Conservation (phyloP, 345 rosid genomes). For the Lagerstroemia speciosa region DNA sequence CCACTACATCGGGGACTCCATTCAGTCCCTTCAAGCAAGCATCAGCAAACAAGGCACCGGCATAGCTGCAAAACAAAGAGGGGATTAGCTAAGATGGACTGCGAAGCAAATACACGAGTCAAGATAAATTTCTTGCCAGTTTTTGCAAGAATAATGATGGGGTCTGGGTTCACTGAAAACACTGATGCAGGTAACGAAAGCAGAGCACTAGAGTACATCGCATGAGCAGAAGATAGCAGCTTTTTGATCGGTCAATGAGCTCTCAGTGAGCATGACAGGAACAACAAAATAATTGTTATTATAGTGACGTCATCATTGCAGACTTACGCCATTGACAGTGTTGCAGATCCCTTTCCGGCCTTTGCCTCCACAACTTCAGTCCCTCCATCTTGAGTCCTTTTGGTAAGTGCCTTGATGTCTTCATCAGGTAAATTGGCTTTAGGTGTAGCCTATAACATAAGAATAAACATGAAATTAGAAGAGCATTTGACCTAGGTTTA, state of each 20-base stretch:
- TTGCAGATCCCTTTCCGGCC: conserved; percentile 95
- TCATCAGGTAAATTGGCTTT: conserved; percentile 60
- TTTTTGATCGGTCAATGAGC: background rate
- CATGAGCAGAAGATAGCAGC: background rate
- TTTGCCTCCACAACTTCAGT: conserved; percentile 87
- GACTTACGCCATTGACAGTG: conserved; percentile 89
- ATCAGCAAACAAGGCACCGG: conserved; percentile 84
- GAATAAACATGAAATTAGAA: background rate
- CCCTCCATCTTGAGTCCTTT: conserved; percentile 87
- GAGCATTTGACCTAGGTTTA: background rate
- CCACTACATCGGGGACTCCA: conserved; percentile 66
- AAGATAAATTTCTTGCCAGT: background rate
- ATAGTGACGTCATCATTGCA: conserved; percentile 1
- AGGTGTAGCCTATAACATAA: conserved; percentile 55
- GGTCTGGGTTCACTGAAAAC: background rate
- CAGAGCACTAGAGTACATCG: background rate
- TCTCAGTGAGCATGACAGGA: background rate
- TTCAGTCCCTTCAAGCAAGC: conserved; percentile 87
- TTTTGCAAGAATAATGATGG: too few species aligned
- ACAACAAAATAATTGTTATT: background rate
- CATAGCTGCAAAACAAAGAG: conserved; percentile 42
- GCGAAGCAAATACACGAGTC: background rate
- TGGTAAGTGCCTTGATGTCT: conserved; percentile 57
- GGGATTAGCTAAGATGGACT: background rate
- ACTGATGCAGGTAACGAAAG: background rate